Evolutionary conservation across 106 monocot genomes (phyloP).

Genomic region (Allium cepa): DNA sequence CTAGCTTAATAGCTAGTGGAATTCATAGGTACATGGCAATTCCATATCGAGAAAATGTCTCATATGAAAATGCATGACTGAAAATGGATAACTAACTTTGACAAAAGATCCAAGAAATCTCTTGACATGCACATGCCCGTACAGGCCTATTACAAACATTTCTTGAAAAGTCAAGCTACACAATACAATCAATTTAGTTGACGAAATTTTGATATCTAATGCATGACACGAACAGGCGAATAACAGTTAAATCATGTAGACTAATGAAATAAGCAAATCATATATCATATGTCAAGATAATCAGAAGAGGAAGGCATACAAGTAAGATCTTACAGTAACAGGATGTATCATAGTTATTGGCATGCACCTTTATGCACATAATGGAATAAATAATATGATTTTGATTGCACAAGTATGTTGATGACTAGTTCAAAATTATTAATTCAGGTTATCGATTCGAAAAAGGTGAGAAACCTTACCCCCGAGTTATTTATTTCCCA

Average conservation of each 20-base stretch:
- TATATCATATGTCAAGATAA: background rate
- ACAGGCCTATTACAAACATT: background rate
- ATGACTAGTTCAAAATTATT: background rate
- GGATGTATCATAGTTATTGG: too few species aligned
- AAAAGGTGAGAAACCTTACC: slow-evolving; percentile 21
- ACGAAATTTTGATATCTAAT: background rate
- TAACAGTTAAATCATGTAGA: too few species aligned
- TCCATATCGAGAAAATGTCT: too few species aligned
- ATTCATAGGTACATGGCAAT: too few species aligned
- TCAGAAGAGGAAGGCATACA: too few species aligned
- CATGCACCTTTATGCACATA: background rate
- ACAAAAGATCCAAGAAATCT: too few species aligned
- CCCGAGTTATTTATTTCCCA: slow-evolving; percentile 61
- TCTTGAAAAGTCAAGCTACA: background rate
- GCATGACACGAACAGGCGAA: too few species aligned
- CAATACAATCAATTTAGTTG: background rate
- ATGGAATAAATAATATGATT: background rate
- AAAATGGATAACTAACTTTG: too few species aligned
- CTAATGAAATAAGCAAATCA: background rate
- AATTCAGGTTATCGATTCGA: background rate
- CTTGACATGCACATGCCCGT: background rate
- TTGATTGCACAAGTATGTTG: background rate
- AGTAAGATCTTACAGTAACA: too few species aligned
- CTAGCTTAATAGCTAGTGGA: too few species aligned
- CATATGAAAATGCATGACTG: too few species aligned